Base-by-base conservation (phyloP, 73 alveolate genomes). In the Tetrahymena borealis region DNA sequence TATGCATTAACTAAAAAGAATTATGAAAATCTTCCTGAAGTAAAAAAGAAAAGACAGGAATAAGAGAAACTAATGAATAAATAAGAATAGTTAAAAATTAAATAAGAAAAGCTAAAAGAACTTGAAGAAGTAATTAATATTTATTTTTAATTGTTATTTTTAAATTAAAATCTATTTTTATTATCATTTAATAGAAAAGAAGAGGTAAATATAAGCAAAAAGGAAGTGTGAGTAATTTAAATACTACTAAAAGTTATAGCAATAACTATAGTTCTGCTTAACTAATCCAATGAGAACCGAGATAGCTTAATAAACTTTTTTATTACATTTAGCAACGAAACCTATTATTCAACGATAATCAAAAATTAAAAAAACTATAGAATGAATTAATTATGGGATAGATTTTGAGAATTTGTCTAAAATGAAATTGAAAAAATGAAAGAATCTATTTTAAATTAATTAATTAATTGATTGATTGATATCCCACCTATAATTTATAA, bases 21-120 rank as follows among this genome's bases (percentile, higher is more conserved):
- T 39, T 93, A 93, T 85, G 93, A 93, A 33, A 93, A 93, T 85
- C 78, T 93, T 12, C 95, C 95, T 2, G 95, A 93, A 93, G 95
- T 93, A 13, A 93, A 93, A 90, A 79, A 28, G 6, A 93, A 85
- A 35, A 93, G 91, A 39, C 39, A 39, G 38, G 90, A 93, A 79
- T 91, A 93, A 85, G 93, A 79, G 33, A 90, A 60, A 60, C 28
- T 24, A 28, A 60, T 60, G 28, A 60, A 60, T 16, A 60, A 60
- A 28, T 18, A 60, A 60, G 85, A 60, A 15, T 20, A 24, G 15
- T 60, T 60, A 35, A 60, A 60, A 60, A 60, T 60, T 24, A 60
- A 60, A 60, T n/a, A 60, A 60, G 85, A 60, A 60, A 60, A 60
- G 28, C 85, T 60, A 13, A 60, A 60, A 60, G 85, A 60, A 18